A percentile compares a stretch with the other conserved stretches of the same genome.
phyloP scores from a whole-genome alignment of 139 green algal species.

The Monoraphidium neglectum region DNA sequence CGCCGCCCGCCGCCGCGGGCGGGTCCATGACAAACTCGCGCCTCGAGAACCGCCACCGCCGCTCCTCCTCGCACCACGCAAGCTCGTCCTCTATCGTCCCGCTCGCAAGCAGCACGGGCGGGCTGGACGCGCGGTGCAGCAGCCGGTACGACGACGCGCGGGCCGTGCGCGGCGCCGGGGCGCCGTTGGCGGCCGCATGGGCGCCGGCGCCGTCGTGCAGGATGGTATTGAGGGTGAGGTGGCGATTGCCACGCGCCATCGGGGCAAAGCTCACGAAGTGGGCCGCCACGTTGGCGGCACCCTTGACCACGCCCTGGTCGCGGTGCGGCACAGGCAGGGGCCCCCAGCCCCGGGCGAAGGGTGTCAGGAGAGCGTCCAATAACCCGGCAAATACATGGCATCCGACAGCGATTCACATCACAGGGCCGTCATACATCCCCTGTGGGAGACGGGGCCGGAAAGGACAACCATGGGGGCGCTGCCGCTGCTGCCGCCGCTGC shows the following conservation, averaged over 20 bases:
- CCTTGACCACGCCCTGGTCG: conserved; percentile 11
- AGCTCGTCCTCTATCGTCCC: conserved; percentile 36
- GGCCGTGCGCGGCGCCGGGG: too few species aligned
- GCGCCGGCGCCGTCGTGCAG: conserved; percentile 12
- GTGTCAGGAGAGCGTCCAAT: too few species aligned
- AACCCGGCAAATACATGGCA: too few species aligned
- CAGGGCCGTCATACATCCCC: too few species aligned
- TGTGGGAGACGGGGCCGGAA: too few species aligned
- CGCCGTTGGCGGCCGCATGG: neutral
- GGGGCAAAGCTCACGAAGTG: conserved; percentile 15
- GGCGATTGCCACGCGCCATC: conserved; percentile 31
- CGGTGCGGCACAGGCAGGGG: too few species aligned
- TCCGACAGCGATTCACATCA: too few species aligned
- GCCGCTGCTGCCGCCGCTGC: too few species aligned
- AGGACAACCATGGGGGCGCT: too few species aligned
- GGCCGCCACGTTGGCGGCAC: conserved; percentile 5
- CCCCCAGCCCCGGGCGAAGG: too few species aligned
- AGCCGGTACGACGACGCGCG: conserved; percentile 21
- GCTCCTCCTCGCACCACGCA: conserved; percentile 10
- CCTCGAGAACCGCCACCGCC: conserved; percentile 25
- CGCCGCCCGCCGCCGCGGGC: neutral
- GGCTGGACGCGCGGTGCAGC: conserved; percentile 22
- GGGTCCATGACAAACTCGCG: conserved; percentile 34
- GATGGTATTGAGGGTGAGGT: conserved; percentile 32
- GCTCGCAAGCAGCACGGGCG: conserved; percentile 26